Conservation (phyloP, 495 filamentous ascomycete genomes). For the Talaromyces stipitatus region DNA sequence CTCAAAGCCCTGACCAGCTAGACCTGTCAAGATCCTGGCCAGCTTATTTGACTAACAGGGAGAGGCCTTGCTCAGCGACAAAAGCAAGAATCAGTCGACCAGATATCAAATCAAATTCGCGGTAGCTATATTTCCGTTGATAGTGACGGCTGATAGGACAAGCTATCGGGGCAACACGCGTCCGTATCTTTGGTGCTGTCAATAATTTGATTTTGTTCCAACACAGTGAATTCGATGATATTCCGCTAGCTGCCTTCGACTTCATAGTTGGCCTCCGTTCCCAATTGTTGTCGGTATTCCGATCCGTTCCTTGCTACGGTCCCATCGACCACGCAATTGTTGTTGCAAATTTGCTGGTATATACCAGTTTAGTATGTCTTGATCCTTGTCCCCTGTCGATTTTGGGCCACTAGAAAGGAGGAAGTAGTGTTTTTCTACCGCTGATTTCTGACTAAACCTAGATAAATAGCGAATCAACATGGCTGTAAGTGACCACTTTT, state of each 20-base stretch:
- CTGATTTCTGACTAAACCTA: not conserved
- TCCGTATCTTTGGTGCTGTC: not conserved
- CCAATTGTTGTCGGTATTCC: not conserved
- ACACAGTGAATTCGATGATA: not conserved
- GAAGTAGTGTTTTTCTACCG: not conserved
- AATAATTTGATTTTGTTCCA: not conserved
- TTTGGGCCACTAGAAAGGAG: conserved; percentile 2
- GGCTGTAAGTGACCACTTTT: conserved; percentile 5
- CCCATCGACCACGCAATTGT: not conserved
- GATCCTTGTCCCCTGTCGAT: conserved; percentile 6
- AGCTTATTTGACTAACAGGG: not conserved
- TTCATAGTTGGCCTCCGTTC: too few relatives aligned
- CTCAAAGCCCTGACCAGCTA: not conserved
- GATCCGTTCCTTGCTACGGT: not conserved
- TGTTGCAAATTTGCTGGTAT: not conserved
- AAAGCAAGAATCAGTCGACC: not conserved
- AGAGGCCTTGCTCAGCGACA: not conserved
- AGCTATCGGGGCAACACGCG: not conserved
- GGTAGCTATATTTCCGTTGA: not conserved
- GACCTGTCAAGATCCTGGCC: not conserved
- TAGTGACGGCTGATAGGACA: not conserved
- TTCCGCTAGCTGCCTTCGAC: not conserved
- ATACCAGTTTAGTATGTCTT: conserved; percentile 4
- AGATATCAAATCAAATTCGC: not conserved
- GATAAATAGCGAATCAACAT: conserved; percentile 3